phyloP scores from a whole-genome alignment of 2,329 filamentous ascomycete species.

The Talaromyces sp. region DNA sequence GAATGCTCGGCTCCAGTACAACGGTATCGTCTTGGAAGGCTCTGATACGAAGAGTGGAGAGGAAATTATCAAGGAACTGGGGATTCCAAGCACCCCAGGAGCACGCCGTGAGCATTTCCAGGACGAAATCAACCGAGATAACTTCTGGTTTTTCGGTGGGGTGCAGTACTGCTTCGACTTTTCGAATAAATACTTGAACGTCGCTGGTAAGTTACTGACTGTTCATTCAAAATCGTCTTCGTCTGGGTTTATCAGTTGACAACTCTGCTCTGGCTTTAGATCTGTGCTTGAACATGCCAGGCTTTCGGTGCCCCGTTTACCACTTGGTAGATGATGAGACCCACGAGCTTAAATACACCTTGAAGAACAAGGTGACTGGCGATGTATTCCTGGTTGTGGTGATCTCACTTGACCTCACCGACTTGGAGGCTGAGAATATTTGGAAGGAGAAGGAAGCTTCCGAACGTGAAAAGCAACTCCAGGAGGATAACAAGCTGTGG shows the following conservation, averaged over 20 bases:
- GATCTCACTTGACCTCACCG: conserved; percentile 68
- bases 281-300: conserved; percentile 44
- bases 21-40: conserved; percentile 64
- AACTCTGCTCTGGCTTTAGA: conserved; percentile 21
- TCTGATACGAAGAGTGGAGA: conserved; percentile 59
- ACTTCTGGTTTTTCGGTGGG: conserved; percentile 65
- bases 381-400: conserved; percentile 79
- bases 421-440: conserved; percentile 5
- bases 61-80: conserved; percentile 48
- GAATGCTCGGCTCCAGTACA: conserved; percentile 39
- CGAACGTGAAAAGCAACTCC: background rate
- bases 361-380: conserved; percentile 76
- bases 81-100: conserved; percentile 57
- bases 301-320: conserved; percentile 38
- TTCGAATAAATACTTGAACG: conserved; percentile 90
- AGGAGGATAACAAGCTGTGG: background rate
- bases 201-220: conserved; percentile 59
- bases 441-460: background rate
- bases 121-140: conserved; percentile 55
- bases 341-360: conserved; percentile 86
- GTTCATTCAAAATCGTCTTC: background rate
- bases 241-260: background rate
- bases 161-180: conserved; percentile 71
- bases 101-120: conserved; percentile 65
- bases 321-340: conserved; percentile 64